phyloP scores from a whole-genome alignment of 2,329 filamentous ascomycete species.

The Talaromyces sp. region DNA sequence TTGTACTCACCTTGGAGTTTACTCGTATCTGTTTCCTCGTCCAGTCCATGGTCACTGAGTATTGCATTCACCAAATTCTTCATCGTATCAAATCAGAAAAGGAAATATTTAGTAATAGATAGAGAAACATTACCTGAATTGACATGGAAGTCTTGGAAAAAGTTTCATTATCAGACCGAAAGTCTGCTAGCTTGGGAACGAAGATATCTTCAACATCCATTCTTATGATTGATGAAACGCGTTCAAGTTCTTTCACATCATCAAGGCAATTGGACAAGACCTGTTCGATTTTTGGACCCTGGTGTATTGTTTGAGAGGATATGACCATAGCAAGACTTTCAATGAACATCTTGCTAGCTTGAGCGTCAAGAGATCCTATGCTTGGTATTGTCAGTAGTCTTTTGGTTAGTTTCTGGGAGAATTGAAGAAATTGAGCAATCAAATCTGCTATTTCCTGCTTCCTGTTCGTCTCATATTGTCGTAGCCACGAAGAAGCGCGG shows the following conservation, averaged over 20 bases:
- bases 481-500: conserved; percentile 23
- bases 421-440: conserved; percentile 22
- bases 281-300: conserved; percentile 23
- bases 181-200: conserved; percentile 19
- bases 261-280: conserved; percentile 25
- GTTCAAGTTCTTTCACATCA: conserved; percentile 17
- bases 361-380: conserved; percentile 19
- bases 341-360: conserved; percentile 22
- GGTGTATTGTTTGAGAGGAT: conserved; percentile 16
- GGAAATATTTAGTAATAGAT: background rate
- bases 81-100: background rate
- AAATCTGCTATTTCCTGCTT: conserved; percentile 16
- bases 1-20: conserved; percentile 1
- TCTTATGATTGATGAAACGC: conserved; percentile 14
- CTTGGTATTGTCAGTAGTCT: conserved; percentile 16
- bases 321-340: conserved; percentile 28
- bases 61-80: background rate
- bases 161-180: conserved; percentile 15
- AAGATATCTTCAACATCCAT: conserved; percentile 22
- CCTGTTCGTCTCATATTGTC: conserved; percentile 3
- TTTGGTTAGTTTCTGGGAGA: conserved; percentile 18
- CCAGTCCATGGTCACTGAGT: background rate
- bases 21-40: background rate
- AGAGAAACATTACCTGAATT: conserved; percentile 24
- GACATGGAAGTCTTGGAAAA: conserved; percentile 21